Conservation (phyloP, 2,329 filamentous ascomycete genomes). For the Alternaria longipes region DNA sequence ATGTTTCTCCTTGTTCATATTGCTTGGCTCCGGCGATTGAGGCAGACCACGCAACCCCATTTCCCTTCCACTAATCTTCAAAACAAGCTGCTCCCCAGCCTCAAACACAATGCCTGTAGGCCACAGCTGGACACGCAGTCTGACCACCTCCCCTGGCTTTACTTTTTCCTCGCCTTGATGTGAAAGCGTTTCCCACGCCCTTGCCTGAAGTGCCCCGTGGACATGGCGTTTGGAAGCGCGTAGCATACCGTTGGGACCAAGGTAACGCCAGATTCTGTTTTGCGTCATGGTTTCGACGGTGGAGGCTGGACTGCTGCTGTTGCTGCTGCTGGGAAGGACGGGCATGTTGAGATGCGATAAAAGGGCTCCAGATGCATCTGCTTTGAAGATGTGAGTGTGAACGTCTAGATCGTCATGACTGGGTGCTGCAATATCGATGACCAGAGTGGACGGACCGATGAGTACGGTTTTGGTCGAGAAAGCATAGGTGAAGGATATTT, state of each 20-base stretch:
- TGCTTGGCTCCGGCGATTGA: not conserved
- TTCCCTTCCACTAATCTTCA: slow-evolving; percentile 1
- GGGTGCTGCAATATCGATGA: slow-evolving; percentile 52
- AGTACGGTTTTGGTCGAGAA: not conserved
- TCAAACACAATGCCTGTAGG: slow-evolving; percentile 16
- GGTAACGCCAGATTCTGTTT: slow-evolving; percentile 10
- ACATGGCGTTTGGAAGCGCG: slow-evolving; percentile 13
- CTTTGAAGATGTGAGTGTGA: slow-evolving; percentile 18
- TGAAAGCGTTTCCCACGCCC: not conserved
- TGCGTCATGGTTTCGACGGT: slow-evolving; percentile 1
- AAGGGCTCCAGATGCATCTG: slow-evolving; percentile 20
- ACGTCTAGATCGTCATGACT: slow-evolving; percentile 54
- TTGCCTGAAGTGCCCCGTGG: not conserved
- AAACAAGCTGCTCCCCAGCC: slow-evolving; percentile 8
- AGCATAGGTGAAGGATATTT: not conserved
- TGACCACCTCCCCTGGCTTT: not conserved
- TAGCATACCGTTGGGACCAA: slow-evolving; percentile 21
- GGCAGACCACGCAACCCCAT: not conserved
- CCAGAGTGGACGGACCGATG: slow-evolving; percentile 28
- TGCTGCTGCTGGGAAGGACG: not conserved
- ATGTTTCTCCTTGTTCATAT: not conserved
- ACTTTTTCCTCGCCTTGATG: not conserved
- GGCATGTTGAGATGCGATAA: not conserved
- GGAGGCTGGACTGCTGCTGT: too few species aligned
- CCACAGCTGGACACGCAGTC: slow-evolving; percentile 14